phyloP scores from a whole-genome alignment of 345 rosid species.

The Lagerstroemia speciosa region DNA sequence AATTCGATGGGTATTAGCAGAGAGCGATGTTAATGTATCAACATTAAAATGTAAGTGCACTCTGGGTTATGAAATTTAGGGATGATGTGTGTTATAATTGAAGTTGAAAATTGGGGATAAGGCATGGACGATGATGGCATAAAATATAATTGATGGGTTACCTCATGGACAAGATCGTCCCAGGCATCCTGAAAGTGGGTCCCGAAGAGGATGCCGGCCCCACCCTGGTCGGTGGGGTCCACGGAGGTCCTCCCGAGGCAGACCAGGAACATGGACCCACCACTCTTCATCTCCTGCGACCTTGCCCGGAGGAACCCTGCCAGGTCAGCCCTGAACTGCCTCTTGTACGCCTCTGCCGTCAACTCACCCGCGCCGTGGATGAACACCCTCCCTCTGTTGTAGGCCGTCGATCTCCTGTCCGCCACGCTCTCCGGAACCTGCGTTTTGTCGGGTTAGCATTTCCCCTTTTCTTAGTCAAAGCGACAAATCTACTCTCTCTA shows the following conservation, averaged over 20 bases:
- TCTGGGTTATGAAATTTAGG: too few species aligned
- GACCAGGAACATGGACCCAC: slow-evolving; percentile 91
- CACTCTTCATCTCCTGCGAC: slow-evolving; percentile 66
- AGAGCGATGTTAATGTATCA: too few species aligned
- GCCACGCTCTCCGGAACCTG: slow-evolving; percentile 77
- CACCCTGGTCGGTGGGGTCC: slow-evolving; percentile 91
- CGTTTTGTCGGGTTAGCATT: neutral
- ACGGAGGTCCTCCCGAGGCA: slow-evolving; percentile 79
- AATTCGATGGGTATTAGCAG: too few species aligned
- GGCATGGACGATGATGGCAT: neutral
- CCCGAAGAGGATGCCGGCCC: slow-evolving; percentile 89
- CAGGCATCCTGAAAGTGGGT: slow-evolving; percentile 99
- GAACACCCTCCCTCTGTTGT: slow-evolving; percentile 73
- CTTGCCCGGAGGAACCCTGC: slow-evolving; percentile 59
- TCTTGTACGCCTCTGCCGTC: slow-evolving; percentile 56
- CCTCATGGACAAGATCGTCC: slow-evolving; percentile 97
- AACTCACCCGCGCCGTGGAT: slow-evolving; percentile 65
- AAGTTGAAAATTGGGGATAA: neutral
- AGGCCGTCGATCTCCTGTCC: slow-evolving; percentile 60
- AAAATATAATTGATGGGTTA: too few species aligned
- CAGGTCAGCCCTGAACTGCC: slow-evolving; percentile 70
- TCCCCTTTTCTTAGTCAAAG: too few species aligned
- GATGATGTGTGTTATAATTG: too few species aligned
- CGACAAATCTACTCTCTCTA: too few species aligned
- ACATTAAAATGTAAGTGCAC: too few species aligned